phyloP scores from a whole-genome alignment of 495 filamentous ascomycete species.

The Baudoinia panamericana region DNA sequence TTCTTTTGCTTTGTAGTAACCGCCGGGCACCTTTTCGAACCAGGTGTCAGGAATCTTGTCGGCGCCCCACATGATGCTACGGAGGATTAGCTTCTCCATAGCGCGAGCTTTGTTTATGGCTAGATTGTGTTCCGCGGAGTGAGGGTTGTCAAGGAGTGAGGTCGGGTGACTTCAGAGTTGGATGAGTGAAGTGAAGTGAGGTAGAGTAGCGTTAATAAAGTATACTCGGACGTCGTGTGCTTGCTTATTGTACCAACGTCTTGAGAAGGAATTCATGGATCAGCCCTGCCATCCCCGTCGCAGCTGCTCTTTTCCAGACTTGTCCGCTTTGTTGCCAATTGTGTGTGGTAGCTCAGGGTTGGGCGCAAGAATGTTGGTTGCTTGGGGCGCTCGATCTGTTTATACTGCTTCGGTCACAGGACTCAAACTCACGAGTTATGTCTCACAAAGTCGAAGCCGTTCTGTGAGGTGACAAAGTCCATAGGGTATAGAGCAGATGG shows the following conservation, averaged over 20 bases:
- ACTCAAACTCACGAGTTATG: constrained; percentile 2
- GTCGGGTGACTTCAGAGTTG: neutral
- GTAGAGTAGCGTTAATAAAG: neutral
- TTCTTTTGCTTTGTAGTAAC: constrained; percentile 26
- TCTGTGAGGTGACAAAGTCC: neutral
- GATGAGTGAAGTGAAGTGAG: neutral
- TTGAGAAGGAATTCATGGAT: too few relatives aligned
- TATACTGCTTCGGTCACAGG: neutral
- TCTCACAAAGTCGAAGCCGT: constrained; percentile 1
- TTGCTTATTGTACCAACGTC: too few relatives aligned
- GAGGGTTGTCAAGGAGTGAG: neutral
- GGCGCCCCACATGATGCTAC: constrained; percentile 22
- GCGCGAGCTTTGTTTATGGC: neutral
- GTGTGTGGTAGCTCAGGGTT: neutral
- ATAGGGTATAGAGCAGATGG: too few relatives aligned
- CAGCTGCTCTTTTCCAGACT: too few relatives aligned
- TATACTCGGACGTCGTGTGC: neutral
- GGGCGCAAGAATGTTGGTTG: neutral
- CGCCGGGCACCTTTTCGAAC: constrained; percentile 29
- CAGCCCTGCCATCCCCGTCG: too few relatives aligned
- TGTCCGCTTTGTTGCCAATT: too few relatives aligned
- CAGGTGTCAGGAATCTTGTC: constrained; percentile 29
- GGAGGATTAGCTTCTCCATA: constrained; percentile 21
- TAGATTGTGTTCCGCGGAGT: neutral
- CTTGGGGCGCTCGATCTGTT: neutral